These are phyloP conservation scores for Venturiaceae sp. DNA, from an alignment of 2,329 filamentous ascomycete genomes.

Conservation along the genomic window DNA sequence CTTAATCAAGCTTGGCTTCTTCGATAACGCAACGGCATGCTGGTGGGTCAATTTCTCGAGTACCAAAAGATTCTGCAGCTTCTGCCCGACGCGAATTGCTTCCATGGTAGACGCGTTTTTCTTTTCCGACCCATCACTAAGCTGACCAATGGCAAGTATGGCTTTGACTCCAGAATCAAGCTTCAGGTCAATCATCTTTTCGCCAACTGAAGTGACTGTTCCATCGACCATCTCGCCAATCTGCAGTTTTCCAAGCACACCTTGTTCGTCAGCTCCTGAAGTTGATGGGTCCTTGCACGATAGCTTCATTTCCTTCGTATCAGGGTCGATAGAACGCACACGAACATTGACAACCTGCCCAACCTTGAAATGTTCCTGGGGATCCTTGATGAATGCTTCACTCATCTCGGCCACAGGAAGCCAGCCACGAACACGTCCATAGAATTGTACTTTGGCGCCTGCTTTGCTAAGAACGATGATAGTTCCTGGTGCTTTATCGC, in stretches of 20 bases:
- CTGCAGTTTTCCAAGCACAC: slow-evolving; percentile 61
- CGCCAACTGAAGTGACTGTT: slow-evolving; percentile 44
- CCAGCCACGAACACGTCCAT: slow-evolving; percentile 73
- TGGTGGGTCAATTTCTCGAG: slow-evolving; percentile 77
- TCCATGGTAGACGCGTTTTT: slow-evolving; percentile 71
- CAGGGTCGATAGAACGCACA: slow-evolving; percentile 68
- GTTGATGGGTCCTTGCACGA: slow-evolving; percentile 85
- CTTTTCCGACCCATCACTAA: slow-evolving; percentile 73
- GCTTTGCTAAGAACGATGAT: slow-evolving; percentile 69
- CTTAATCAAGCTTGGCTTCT: slow-evolving; percentile 73
- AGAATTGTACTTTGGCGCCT: slow-evolving; percentile 89
- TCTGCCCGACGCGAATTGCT: slow-evolving; percentile 76
- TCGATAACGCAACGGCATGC: slow-evolving; percentile 64
- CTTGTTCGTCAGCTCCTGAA: slow-evolving; percentile 67
- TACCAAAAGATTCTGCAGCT: slow-evolving; percentile 69
- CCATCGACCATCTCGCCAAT: slow-evolving; percentile 68
- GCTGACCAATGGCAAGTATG: slow-evolving; percentile 63
- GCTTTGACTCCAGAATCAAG: slow-evolving; percentile 69
- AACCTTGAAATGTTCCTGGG: slow-evolving; percentile 75
- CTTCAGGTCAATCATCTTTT: slow-evolving; percentile 51
- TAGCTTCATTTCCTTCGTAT: slow-evolving; percentile 64
- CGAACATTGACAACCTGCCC: slow-evolving; percentile 91
- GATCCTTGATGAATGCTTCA: slow-evolving; percentile 86
- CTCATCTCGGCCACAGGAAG: slow-evolving; percentile 96
- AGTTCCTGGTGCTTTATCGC: slow-evolving; percentile 74